A percentile compares a stretch with the other conserved stretches of the same genome.
Evolutionary conservation across 805 yeast species (phyloP).

Genomic region (Myxozyma lipomycoides): DNA sequence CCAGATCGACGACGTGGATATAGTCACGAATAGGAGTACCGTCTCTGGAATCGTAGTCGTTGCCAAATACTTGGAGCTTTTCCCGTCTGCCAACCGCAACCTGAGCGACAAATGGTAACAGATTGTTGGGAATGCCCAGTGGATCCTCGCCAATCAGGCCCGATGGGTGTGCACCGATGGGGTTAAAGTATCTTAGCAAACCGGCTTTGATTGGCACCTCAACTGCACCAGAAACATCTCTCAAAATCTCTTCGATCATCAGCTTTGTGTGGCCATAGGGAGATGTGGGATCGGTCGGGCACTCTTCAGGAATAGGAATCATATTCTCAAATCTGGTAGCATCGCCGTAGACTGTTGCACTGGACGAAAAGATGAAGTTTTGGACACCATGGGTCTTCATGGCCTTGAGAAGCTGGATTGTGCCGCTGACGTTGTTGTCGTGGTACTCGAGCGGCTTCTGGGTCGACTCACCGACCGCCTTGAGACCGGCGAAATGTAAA

Average conservation of each 20-base stretch:
- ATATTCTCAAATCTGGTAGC: slow-evolving; percentile 65
- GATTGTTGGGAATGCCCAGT: slow-evolving; percentile 68
- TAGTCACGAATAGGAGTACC: slow-evolving; percentile 77
- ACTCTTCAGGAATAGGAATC: slow-evolving; percentile 75
- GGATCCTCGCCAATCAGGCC: slow-evolving; percentile 82
- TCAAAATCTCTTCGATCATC: slow-evolving; percentile 57
- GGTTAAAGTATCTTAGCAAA: slow-evolving; percentile 72
- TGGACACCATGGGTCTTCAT: slow-evolving; percentile 49
- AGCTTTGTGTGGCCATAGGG: slow-evolving; percentile 76
- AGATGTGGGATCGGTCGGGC: slow-evolving; percentile 69
- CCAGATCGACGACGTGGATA: slow-evolving; percentile 75
- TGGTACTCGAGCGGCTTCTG: slow-evolving; percentile 64
- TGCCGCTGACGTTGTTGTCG: slow-evolving; percentile 63
- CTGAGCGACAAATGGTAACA: slow-evolving; percentile 71
- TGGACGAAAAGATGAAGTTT: slow-evolving; percentile 65
- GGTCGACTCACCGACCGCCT: slow-evolving; percentile 78
- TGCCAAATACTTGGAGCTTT: slow-evolving; percentile 64
- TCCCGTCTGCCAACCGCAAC: slow-evolving; percentile 71
- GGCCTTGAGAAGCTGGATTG: slow-evolving; percentile 53
- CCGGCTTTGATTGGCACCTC: slow-evolving; percentile 43
- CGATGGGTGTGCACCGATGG: slow-evolving; percentile 82
- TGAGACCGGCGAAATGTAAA: slow-evolving; percentile 76
- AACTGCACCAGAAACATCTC: slow-evolving; percentile 48
- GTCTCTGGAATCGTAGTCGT: slow-evolving; percentile 65
- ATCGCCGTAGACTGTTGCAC: slow-evolving; percentile 83